Evolutionary conservation across 1,284 basidiomycete species (phyloP).

Genomic region (Tilletia caries): DNA sequence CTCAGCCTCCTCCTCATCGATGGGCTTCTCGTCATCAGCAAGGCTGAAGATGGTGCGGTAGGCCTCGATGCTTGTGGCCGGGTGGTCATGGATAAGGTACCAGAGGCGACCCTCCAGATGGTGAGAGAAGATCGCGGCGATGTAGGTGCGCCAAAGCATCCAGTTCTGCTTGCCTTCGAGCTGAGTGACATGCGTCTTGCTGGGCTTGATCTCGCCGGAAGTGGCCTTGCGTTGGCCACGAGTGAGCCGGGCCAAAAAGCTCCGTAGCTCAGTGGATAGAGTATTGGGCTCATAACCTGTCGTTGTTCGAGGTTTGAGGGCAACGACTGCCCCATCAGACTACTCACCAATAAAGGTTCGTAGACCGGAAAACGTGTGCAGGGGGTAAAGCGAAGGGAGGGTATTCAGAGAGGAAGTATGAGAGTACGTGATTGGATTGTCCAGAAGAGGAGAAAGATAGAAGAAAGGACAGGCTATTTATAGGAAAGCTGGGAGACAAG

Average conservation of each 20-base stretch:
- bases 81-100: slow-evolving; percentile 4
- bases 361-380: too few relatives aligned
- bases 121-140: neutral
- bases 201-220: neutral
- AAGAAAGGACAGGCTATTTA: too few relatives aligned
- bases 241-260: neutral
- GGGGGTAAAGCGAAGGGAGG: too few relatives aligned
- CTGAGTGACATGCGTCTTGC: neutral
- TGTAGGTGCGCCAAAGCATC: neutral
- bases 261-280: neutral
- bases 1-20: neutral
- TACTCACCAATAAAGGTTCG: neutral
- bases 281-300: slow-evolving; percentile 5
- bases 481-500: too few relatives aligned
- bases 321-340: neutral
- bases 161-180: slow-evolving; percentile 2
- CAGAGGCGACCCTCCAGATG: neutral
- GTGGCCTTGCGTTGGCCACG: neutral
- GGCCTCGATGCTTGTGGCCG: slow-evolving; percentile 6
- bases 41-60: neutral
- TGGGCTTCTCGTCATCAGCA: neutral
- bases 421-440: too few relatives aligned
- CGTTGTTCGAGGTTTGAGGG: neutral
- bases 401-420: too few relatives aligned
- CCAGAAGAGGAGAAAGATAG: too few relatives aligned